phyloP scores from a whole-genome alignment of 2,329 filamentous ascomycete species.

The Fusarium chlamydosporum region DNA sequence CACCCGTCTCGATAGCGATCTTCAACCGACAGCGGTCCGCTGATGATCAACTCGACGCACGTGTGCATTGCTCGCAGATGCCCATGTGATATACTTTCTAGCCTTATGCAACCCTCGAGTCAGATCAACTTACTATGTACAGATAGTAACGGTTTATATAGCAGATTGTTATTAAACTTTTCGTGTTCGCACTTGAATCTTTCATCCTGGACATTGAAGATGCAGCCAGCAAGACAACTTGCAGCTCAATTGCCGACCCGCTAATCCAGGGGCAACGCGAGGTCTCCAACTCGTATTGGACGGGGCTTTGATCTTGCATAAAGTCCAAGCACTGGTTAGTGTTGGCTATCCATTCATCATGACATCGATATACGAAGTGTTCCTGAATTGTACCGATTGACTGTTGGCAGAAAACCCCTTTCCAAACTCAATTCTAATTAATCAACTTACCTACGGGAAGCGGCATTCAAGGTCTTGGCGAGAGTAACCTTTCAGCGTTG shows the following conservation, averaged over 20 bases:
- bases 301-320: slow-evolving; percentile 37
- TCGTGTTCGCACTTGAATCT: neutral
- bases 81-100: slow-evolving; percentile 17
- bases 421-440: neutral
- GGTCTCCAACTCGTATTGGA: slow-evolving; percentile 39
- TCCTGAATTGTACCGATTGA: slow-evolving; percentile 17
- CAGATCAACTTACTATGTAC: neutral
- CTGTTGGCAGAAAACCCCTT: slow-evolving; percentile 7
- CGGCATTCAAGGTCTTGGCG: slow-evolving; percentile 31
- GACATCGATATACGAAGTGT: slow-evolving; percentile 4
- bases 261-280: slow-evolving; percentile 36
- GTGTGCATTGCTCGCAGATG: slow-evolving; percentile 18
- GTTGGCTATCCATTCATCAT: slow-evolving; percentile 5
- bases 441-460: slow-evolving; percentile 8
- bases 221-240: neutral
- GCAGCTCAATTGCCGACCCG: slow-evolving; percentile 20
- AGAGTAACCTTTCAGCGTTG: slow-evolving; percentile 5
- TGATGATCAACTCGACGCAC: slow-evolving; percentile 37
- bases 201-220: slow-evolving; percentile 2
- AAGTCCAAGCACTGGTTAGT: slow-evolving; percentile 16
- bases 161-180: neutral
- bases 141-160: neutral
- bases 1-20: slow-evolving; percentile 26
- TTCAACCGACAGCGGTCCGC: slow-evolving; percentile 24
- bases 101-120: slow-evolving; percentile 6